A percentile compares a stretch with the other conserved stretches of the same genome.
phyloP scores from a whole-genome alignment of 768 basidiomycete genomes.

The Amyloporia xantha region DNA sequence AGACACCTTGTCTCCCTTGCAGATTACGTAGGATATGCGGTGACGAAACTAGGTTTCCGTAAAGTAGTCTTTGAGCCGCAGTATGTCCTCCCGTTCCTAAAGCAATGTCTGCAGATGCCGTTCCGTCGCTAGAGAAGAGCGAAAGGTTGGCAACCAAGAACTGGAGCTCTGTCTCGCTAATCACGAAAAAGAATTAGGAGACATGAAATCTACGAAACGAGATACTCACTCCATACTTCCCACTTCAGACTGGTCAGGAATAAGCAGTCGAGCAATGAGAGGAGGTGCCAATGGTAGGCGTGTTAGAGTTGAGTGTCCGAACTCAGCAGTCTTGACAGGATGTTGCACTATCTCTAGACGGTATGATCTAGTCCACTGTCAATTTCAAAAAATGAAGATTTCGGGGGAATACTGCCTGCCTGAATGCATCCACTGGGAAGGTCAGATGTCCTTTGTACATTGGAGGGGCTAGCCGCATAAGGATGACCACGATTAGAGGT shows the following conservation, averaged over 20 bases:
- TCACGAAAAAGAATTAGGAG: constrained; percentile 1
- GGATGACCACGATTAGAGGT: not conserved
- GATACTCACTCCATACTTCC: constrained; percentile 69
- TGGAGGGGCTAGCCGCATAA: not conserved
- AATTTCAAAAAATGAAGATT: not conserved
- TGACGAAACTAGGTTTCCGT: constrained; percentile 81
- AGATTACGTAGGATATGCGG: constrained; percentile 76
- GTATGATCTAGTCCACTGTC: constrained; percentile 40
- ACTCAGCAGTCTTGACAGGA: constrained; percentile 76
- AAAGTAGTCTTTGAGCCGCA: constrained; percentile 55
- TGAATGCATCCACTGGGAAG: not conserved
- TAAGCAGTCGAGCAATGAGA: constrained; percentile 70
- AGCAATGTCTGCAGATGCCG: constrained; percentile 56
- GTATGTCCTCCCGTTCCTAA: constrained; percentile 42
- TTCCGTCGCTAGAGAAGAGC: constrained; percentile 64
- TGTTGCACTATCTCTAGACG: constrained; percentile 83
- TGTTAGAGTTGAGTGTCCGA: constrained; percentile 65
- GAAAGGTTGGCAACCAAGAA: constrained; percentile 84
- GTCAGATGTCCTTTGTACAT: not conserved
- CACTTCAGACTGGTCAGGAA: constrained; percentile 67
- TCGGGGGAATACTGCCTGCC: too few species aligned
- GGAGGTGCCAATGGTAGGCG: constrained; percentile 82
- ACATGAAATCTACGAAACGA: not conserved
- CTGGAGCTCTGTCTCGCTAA: constrained; percentile 80
- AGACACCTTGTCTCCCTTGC: constrained; percentile 74